Evolutionary conservation across 176 grass and related monocot genomes (phyloP), one percentile per base, ranked within the genome.

Genomic region (Dendrocalamus sinicus): DNA sequence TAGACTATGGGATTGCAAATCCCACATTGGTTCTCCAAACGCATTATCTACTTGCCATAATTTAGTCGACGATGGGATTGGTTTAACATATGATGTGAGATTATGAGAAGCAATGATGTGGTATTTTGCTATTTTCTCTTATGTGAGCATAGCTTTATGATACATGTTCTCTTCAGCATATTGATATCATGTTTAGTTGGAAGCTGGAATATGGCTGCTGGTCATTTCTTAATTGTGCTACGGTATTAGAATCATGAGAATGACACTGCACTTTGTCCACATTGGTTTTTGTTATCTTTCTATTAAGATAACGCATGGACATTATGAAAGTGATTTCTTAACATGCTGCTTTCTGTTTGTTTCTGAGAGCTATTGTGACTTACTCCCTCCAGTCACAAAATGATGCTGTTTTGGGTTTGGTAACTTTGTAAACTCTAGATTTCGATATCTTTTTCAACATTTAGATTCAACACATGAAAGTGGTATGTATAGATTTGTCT

Each of bases 81-180:
- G 28, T 30, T 22, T 54, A 67, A 39, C 28, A 28, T 53, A 78
- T 44, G 55, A 58, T 54, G 4, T 43, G 55, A 26, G n/a, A 53
- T 53, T 53, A 53, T 53, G 51, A 53, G n/a, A 64, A 45, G 15
- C 39, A 24, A 54, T 69, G 30, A 16, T 48, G 51, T 40, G 46
- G 15, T 19, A 28, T 40, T 40, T 26, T 82, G 66, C 8, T 28
- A 45, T 60, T 46, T 72, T 43, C 8, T 41, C n/a, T 19, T 8
- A 40, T 71, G 15, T 3, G n/a, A 57, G 3, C 6, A 22, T 82
- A 58, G 13, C 2, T 45, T 26, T 26, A 70, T n/a, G 32, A 50
- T 54, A 43, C 47, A 81, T 81, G 46, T 40, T 57, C 47, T 82
- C 4, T 55, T 57, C 9, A 55, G 39, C 80, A 45, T 26, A 52